Percentiles rank a stretch among this genome's conserved stretches.
These are phyloP conservation scores for Calocybe gangraenosa DNA, from an alignment of 768 basidiomycete genomes.

Conservation along the genomic window DNA sequence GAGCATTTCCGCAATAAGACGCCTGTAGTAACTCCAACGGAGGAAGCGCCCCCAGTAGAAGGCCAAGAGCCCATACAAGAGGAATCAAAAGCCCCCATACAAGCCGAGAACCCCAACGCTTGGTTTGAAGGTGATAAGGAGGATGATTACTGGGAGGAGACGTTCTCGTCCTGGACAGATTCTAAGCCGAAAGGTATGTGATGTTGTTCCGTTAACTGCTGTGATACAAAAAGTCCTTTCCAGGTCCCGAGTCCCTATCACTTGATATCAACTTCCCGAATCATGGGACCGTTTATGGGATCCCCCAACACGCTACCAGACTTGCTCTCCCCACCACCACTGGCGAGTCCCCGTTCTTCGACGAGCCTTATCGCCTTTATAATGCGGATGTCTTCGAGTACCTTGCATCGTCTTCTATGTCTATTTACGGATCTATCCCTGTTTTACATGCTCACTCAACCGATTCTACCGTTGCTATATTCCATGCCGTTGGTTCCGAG, in stretches of 20 bases:
- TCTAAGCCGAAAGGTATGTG: slow-evolving; percentile 87
- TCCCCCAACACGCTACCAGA: slow-evolving; percentile 92
- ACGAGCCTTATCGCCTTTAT: slow-evolving; percentile 92
- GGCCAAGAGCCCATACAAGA: slow-evolving; percentile 34
- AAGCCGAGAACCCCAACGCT: slow-evolving; percentile 44
- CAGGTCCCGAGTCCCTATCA: slow-evolving; percentile 92
- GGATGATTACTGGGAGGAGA: slow-evolving; percentile 88
- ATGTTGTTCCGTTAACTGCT: not conserved
- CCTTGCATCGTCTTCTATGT: slow-evolving; percentile 69
- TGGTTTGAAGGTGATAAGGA: slow-evolving; percentile 92
- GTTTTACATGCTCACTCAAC: slow-evolving; percentile 90
- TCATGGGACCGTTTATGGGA: slow-evolving; percentile 89
- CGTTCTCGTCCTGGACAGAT: slow-evolving; percentile 83
- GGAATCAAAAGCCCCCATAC: slow-evolving; percentile 49
- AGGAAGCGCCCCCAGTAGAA: slow-evolving; percentile 38
- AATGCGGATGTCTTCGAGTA: slow-evolving; percentile 98
- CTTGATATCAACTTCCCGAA: slow-evolving; percentile 92
- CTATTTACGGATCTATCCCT: slow-evolving; percentile 90
- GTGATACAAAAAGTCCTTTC: slow-evolving; percentile 6
- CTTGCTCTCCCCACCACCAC: slow-evolving; percentile 86
- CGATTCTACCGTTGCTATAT: slow-evolving; percentile 85
- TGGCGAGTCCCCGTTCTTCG: slow-evolving; percentile 70
- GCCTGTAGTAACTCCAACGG: slow-evolving; percentile 36
- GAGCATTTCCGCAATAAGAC: slow-evolving; percentile 87
- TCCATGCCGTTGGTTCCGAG: slow-evolving; percentile 85